Percentiles rank a stretch among this genome's conserved stretches.
Conservation (phyloP, 2,329 filamentous ascomycete species). For the Aspergillus intermedius region DNA sequence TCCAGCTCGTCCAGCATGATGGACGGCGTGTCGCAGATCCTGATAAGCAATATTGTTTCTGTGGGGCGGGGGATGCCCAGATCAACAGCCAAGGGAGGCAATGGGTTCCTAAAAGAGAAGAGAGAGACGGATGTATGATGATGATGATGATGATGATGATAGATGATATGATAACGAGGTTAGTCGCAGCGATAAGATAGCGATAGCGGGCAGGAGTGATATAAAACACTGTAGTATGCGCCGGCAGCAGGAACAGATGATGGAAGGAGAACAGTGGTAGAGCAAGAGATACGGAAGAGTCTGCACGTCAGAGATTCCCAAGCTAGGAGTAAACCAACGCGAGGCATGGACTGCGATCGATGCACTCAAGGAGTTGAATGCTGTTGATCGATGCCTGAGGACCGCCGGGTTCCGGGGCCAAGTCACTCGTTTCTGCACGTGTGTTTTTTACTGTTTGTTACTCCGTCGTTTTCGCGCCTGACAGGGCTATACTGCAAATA, state of each 20-base stretch:
- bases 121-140: constrained; percentile 3
- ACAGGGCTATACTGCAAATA: not conserved
- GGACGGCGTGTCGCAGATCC: constrained; percentile 26
- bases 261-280: constrained; percentile 1
- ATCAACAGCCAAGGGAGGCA: constrained; percentile 15
- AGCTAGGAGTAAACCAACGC: constrained; percentile 5
- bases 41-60: constrained; percentile 12
- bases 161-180: constrained; percentile 4
- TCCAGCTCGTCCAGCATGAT: constrained; percentile 44
- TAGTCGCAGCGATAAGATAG: constrained; percentile 15
- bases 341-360: constrained; percentile 7
- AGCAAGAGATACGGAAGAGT: constrained; percentile 2
- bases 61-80: constrained; percentile 1
- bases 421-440: constrained; percentile 8
- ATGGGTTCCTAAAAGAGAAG: constrained; percentile 14
- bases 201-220: constrained; percentile 3
- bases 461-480: not conserved
- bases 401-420: constrained; percentile 6
- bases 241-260: constrained; percentile 2
- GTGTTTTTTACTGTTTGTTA: not conserved
- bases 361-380: constrained; percentile 3
- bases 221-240: constrained; percentile 1
- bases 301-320: constrained; percentile 5
- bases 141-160: not conserved
- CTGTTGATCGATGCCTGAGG: constrained; percentile 12